phyloP scores from a whole-genome alignment of 176 grass and related monocot species.

The Oryza meyeriana region DNA sequence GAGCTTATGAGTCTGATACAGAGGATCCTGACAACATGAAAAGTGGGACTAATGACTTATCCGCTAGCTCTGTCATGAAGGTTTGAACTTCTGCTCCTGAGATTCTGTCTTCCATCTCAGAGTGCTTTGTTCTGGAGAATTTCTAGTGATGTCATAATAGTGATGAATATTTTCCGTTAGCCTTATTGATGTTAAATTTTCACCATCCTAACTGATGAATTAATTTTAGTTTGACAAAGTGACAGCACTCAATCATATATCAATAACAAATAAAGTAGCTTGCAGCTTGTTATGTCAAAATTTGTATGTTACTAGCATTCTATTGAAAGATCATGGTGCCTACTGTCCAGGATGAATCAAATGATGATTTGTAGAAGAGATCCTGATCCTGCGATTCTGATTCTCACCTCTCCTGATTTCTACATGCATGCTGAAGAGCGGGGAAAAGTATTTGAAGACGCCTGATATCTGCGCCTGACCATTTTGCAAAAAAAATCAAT shows the following conservation, averaged over 20 bases:
- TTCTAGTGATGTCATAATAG: neutral
- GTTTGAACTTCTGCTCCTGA: slow-evolving; percentile 26
- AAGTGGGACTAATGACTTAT: slow-evolving; percentile 19
- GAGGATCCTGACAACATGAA: slow-evolving; percentile 55
- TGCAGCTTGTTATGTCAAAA: neutral
- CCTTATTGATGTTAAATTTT: neutral
- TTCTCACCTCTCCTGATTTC: neutral
- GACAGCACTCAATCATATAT: neutral
- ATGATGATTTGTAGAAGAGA: slow-evolving; percentile 27
- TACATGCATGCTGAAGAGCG: slow-evolving; percentile 22
- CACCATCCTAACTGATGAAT: neutral
- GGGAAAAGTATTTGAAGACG: slow-evolving; percentile 16
- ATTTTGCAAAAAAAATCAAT: slow-evolving; percentile 4
- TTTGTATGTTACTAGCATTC: neutral
- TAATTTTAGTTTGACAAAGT: neutral
- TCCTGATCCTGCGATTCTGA: neutral
- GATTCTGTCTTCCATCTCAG: neutral
- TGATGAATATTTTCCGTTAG: neutral
- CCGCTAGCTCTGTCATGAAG: slow-evolving; percentile 36
- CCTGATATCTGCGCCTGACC: neutral
- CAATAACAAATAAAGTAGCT: neutral
- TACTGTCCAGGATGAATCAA: slow-evolving; percentile 45
- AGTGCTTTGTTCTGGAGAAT: slow-evolving; percentile 11
- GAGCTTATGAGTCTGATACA: slow-evolving; percentile 68
- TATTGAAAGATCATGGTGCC: neutral